phyloP scores from a whole-genome alignment of 164 flowering plant species.

The Kalanchoe fedtschenkoi region DNA sequence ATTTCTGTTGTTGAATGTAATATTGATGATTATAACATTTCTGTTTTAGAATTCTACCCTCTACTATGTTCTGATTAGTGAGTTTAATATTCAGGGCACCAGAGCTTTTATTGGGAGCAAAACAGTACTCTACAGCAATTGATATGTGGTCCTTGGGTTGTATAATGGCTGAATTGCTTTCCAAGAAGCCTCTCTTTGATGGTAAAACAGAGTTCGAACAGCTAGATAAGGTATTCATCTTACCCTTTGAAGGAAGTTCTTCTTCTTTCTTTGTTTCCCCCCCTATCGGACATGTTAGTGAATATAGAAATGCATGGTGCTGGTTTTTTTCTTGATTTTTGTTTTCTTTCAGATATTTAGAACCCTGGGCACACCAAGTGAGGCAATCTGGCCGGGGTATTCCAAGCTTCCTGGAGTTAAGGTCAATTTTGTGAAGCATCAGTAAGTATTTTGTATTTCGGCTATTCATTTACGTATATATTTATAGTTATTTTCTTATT shows the following conservation, averaged over 20 bases:
- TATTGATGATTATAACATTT: neutral
- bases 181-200: slow-evolving; percentile 76
- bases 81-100: slow-evolving; percentile 62
- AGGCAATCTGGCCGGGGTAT: slow-evolving; percentile 83
- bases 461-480: neutral
- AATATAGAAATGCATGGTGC: neutral
- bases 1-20: neutral
- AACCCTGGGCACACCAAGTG: slow-evolving; percentile 83
- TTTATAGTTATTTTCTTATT: slow-evolving; percentile 29
- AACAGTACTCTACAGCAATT: slow-evolving; percentile 89
- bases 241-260: neutral
- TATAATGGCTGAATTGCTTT: slow-evolving; percentile 90
- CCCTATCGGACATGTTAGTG: neutral
- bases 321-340: neutral
- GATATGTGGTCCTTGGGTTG: slow-evolving; percentile 99
- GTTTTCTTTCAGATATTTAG: slow-evolving; percentile 49
- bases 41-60: neutral
- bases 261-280: no score
- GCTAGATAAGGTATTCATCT: slow-evolving; percentile 68
- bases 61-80: neutral
- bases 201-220: slow-evolving; percentile 93
- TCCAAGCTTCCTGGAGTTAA: slow-evolving; percentile 73
- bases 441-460: slow-evolving; percentile 33
- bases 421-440: slow-evolving; percentile 69
- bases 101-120: slow-evolving; percentile 87